These are phyloP conservation scores for Pseudopithomyces maydicus DNA, from an alignment of 2,329 filamentous ascomycete genomes.

Conservation along the genomic window DNA sequence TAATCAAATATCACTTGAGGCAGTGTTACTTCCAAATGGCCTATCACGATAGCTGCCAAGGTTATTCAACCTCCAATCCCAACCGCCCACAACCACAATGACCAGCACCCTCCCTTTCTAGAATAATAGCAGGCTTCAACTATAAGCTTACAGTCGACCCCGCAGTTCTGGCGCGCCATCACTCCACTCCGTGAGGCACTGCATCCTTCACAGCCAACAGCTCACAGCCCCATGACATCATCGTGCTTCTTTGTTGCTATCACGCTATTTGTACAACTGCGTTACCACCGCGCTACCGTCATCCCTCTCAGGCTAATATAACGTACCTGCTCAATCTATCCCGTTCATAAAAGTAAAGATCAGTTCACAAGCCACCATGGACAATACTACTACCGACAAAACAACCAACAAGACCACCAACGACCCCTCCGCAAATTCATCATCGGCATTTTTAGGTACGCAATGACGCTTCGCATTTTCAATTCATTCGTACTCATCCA, in stretches of 20 bases:
- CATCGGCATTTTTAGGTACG: not conserved
- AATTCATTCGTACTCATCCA: not conserved
- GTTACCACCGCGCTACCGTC: not conserved
- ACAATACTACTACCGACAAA: not conserved
- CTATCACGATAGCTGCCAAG: not conserved
- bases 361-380: not conserved
- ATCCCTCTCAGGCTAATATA: not conserved
- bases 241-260: not conserved
- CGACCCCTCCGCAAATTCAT: not conserved
- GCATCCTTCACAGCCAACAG: not conserved
- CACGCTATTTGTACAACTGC: not conserved
- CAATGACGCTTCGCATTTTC: not conserved
- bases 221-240: not conserved
- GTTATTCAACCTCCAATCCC: not conserved
- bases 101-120: not conserved
- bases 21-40: not conserved
- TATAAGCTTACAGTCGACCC: constrained; percentile 1
- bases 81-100: not conserved
- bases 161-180: not conserved
- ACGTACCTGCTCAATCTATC: not conserved
- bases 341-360: not conserved
- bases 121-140: not conserved
- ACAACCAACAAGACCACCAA: not conserved
- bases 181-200: not conserved
- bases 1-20: too few relatives aligned